A percentile compares a stretch with the other conserved stretches of the same genome.
Evolutionary conservation across 768 basidiomycete species (phyloP).

Genomic region (Amanita muscaria): DNA sequence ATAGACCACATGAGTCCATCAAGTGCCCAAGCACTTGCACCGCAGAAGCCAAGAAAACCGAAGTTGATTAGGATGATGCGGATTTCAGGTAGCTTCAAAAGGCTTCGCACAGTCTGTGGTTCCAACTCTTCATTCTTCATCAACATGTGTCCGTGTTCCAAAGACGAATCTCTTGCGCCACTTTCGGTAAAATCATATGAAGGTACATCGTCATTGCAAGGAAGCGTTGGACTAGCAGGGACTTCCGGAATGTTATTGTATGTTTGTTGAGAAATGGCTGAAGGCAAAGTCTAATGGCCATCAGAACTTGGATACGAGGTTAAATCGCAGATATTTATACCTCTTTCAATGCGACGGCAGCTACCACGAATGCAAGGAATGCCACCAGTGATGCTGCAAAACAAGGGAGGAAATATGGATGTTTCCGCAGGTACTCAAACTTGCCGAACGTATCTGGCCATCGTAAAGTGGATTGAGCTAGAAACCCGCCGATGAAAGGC

Average conservation of each 20-base stretch:
- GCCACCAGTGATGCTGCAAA: conserved; percentile 17
- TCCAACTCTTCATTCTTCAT: background rate
- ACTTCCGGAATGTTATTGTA: background rate
- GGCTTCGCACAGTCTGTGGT: background rate
- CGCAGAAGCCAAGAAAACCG: background rate
- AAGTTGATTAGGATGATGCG: background rate
- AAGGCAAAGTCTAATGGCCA: background rate
- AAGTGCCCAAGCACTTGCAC: background rate
- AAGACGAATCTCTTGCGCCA: background rate
- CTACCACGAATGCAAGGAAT: conserved; percentile 15
- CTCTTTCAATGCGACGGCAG: conserved; percentile 20
- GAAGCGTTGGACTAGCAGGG: background rate
- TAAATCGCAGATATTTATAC: conserved; percentile 5
- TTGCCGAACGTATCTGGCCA: conserved; percentile 21
- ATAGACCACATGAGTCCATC: conserved; percentile 33
- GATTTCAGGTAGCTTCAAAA: background rate
- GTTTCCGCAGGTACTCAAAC: conserved; percentile 16
- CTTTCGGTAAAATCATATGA: background rate
- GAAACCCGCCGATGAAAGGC: conserved; percentile 24
- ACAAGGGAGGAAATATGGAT: conserved; percentile 33
- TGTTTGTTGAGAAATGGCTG: background rate
- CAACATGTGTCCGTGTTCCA: background rate
- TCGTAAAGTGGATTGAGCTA: conserved; percentile 21
- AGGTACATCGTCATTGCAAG: background rate
- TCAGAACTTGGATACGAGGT: background rate